A percentile compares a stretch with the other conserved stretches of the same genome.
These are phyloP conservation scores for Polygonum maritimum DNA, from an alignment of 148 eudicot genomes.

Conservation along the genomic window DNA sequence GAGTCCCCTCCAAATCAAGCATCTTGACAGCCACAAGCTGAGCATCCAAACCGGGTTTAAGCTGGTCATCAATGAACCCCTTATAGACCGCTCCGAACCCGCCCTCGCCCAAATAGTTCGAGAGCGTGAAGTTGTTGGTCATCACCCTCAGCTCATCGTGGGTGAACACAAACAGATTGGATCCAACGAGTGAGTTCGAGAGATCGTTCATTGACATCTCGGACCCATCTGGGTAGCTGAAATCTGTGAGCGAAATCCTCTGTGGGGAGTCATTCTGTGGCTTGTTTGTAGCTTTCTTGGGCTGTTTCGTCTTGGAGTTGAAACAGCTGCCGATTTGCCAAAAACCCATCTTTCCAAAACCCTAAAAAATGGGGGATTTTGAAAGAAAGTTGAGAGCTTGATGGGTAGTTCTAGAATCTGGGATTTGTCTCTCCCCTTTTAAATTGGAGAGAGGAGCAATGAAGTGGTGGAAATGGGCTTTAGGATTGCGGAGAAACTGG, in stretches of 20 bases:
- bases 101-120: slow-evolving; percentile 80
- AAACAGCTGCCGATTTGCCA: slow-evolving; percentile 32
- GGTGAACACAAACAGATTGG: slow-evolving; percentile 57
- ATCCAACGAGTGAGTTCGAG: slow-evolving; percentile 48
- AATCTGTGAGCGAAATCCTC: slow-evolving; percentile 57
- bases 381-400: not conserved
- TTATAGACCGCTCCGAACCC: slow-evolving; percentile 91
- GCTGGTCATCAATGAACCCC: slow-evolving; percentile 61
- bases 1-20: slow-evolving; percentile 70
- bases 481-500: not conserved
- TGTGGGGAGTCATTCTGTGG: slow-evolving; percentile 18
- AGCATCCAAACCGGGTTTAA: slow-evolving; percentile 54
- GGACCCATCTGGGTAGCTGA: slow-evolving; percentile 42
- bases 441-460: not conserved
- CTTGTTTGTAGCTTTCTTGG: slow-evolving; percentile 5
- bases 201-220: slow-evolving; percentile 44
- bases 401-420: not conserved
- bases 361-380: not conserved
- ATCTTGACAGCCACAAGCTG: slow-evolving; percentile 83
- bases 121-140: slow-evolving; percentile 48
- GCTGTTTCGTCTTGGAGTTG: slow-evolving; percentile 14
- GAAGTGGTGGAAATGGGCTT: not conserved
- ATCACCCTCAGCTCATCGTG: slow-evolving; percentile 53
- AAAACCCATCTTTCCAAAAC: not conserved
- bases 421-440: not conserved